Conservation (phyloP, 345 rosid species). For the Gossypium sturtianum region DNA sequence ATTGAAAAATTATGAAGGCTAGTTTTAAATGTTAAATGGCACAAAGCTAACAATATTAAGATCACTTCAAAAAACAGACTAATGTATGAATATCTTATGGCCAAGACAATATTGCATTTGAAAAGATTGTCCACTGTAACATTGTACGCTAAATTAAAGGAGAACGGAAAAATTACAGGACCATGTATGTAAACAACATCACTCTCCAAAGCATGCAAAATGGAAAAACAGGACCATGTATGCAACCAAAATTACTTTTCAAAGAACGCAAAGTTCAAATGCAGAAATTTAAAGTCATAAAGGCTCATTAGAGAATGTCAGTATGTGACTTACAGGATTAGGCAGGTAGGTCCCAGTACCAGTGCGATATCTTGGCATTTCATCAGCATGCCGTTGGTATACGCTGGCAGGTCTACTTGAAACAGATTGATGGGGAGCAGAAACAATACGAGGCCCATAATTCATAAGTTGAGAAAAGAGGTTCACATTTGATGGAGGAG, state of each 20-base stretch:
- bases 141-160: not conserved
- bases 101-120: not conserved
- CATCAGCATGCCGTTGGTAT: conserved; percentile 62
- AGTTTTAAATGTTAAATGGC: not conserved
- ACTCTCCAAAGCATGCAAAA: not conserved
- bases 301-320: not conserved
- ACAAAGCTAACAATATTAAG: not conserved
- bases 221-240: not conserved
- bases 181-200: not conserved
- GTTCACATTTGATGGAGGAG: conserved; percentile 48
- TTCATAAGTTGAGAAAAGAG: conserved; percentile 50
- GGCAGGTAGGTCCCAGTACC: conserved; percentile 99
- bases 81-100: not conserved
- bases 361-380: conserved; percentile 79
- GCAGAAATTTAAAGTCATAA: not conserved
- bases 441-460: conserved; percentile 59
- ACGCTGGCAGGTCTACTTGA: conserved; percentile 59
- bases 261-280: not conserved
- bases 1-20: not conserved
- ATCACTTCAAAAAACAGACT: not conserved
- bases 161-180: not conserved
- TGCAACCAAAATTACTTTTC: not conserved
- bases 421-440: conserved; percentile 68
- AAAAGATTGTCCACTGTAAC: not conserved
- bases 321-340: conserved; percentile 67